Conservation (phyloP, 1,139 yeast genomes). For the Blastobotrys buckinghamii region DNA sequence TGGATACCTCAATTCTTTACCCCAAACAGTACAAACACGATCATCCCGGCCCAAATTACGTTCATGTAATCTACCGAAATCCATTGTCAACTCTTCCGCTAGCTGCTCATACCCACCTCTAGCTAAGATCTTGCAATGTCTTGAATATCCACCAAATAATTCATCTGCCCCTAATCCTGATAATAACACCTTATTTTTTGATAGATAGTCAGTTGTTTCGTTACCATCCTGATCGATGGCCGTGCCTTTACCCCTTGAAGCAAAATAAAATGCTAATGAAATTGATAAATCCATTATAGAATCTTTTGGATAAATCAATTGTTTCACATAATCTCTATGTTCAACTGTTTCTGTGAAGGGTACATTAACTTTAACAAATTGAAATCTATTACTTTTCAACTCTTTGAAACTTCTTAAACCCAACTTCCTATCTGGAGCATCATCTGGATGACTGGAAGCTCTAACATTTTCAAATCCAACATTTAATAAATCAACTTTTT, state of each 20-base stretch:
- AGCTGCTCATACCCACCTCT: conserved; percentile 34
- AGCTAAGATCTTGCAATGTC: conserved; percentile 48
- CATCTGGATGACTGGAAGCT: conserved; percentile 41
- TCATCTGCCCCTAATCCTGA: conserved; percentile 99
- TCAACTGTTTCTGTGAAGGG: conserved; percentile 57
- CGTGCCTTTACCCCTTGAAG: conserved; percentile 53
- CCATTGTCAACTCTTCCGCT: conserved; percentile 54
- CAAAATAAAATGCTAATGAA: conserved; percentile 92
- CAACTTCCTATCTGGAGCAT: conserved; percentile 78
- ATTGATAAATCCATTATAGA: conserved; percentile 96
- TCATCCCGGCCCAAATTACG: conserved; percentile 91
- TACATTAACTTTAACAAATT: conserved; percentile 64
- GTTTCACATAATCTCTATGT: conserved; percentile 48
- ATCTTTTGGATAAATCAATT: conserved; percentile 71
- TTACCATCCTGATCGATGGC: conserved; percentile 17
- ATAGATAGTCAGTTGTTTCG: conserved; percentile 21
- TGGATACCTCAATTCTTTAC: conserved; percentile 87
- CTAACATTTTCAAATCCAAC: conserved; percentile 95
- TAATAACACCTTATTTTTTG: conserved; percentile 62
- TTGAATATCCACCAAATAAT: conserved; percentile 83
- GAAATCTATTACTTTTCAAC: conserved; percentile 35
- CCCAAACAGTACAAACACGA: conserved; percentile 78
- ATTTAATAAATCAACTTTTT: conserved; percentile 68
- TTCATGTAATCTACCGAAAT: conserved; percentile 65
- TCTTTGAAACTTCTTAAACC: conserved; percentile 59